These are phyloP conservation scores for Xanthoceras sorbifolium DNA, from an alignment of 345 rosid genomes.

Conservation along the genomic window DNA sequence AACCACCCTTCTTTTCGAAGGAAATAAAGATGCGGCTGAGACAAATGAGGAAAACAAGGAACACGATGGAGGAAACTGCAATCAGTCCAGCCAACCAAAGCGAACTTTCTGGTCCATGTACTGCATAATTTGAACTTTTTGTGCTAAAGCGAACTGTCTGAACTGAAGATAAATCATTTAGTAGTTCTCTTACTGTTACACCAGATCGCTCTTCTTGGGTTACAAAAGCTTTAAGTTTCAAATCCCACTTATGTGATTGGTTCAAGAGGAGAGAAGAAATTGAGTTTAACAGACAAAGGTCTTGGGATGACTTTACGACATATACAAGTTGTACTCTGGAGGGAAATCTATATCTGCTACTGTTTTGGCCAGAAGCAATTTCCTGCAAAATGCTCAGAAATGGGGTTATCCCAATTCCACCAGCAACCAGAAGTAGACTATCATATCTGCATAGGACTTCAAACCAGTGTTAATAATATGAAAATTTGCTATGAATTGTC, in stretches of 20 bases:
- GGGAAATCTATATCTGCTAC: slow-evolving; percentile 41
- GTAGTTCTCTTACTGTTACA: slow-evolving; percentile 41
- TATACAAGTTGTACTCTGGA: slow-evolving; percentile 57
- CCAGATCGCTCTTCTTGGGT: slow-evolving; percentile 54
- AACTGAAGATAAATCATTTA: slow-evolving; percentile 44
- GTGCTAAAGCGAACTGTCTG: slow-evolving; percentile 47
- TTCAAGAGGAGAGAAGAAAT: slow-evolving; percentile 49
- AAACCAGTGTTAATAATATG: not conserved
- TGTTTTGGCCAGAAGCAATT: slow-evolving; percentile 38
- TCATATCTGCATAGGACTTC: slow-evolving; percentile 57
- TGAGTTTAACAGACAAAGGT: slow-evolving; percentile 59
- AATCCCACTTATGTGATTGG: slow-evolving; percentile 40
- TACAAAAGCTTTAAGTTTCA: slow-evolving; percentile 62
- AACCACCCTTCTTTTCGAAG: slow-evolving; percentile 37
- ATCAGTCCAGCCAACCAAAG: slow-evolving; percentile 45
- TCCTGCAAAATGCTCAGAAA: slow-evolving; percentile 78
- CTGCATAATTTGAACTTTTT: slow-evolving; percentile 38
- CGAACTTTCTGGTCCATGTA: slow-evolving; percentile 53
- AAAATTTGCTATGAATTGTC: not conserved
- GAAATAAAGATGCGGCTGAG: slow-evolving; percentile 55
- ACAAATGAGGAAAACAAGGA: slow-evolving; percentile 50
- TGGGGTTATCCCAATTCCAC: slow-evolving; percentile 88
- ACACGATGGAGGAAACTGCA: slow-evolving; percentile 41
- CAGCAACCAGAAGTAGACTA: slow-evolving; percentile 68
- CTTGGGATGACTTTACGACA: slow-evolving; percentile 51